Base-by-base conservation (phyloP, 495 filamentous ascomycete genomes). In the Penicillium desertorum region DNA sequence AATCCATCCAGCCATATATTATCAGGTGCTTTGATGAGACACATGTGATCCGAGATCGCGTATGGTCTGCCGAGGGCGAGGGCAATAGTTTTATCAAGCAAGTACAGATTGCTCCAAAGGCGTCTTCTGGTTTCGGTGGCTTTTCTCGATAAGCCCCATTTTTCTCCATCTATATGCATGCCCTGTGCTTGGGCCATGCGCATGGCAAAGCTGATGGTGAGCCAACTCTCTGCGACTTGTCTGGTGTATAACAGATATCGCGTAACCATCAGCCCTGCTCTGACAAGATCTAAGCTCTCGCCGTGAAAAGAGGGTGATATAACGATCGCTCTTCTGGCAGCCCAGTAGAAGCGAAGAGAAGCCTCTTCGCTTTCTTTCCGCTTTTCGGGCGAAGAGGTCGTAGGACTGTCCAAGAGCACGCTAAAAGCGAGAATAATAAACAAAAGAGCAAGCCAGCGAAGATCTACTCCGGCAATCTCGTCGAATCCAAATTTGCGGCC, bases 151-250 rank as follows among this genome's bases (percentile, higher is more conserved):
- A 61, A 14, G 1, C 59, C 59, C 59, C 59, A 61, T 43, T 61
- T 61, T 37, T 61, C 59, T 39, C 59, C 59, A 29, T 61, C 59
- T 10, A 61, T 61, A 45, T 61, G 59, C 59, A 61, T 61, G 19
- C 59, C 59, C 27, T 61, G 59, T 12, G 59, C 59, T 30, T 61
- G 59, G 25, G 59, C 59, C 59, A 61, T 61, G 16, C 59, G 53
- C 59, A 61, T 61, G 3, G 59, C 59, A 45, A 61, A 61, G 25
- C 59, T 61, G 32, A 61, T 52, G 5, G 59, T 61, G 19, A 61
- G 43, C 59, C 59, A 61, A 32, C 59, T 61, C 36, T 61, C 59
- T 19, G 59, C 59, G 11, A 42, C 36, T 51, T 61, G 59, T 32
- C 59, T 19, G 11, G 59, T 61, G 29, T 61, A 53, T 48, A 61